Percentiles rank a stretch among this genome's conserved stretches.
Conservation (phyloP, 2,329 filamentous ascomycete species). For the Aspergillus piperis region DNA sequence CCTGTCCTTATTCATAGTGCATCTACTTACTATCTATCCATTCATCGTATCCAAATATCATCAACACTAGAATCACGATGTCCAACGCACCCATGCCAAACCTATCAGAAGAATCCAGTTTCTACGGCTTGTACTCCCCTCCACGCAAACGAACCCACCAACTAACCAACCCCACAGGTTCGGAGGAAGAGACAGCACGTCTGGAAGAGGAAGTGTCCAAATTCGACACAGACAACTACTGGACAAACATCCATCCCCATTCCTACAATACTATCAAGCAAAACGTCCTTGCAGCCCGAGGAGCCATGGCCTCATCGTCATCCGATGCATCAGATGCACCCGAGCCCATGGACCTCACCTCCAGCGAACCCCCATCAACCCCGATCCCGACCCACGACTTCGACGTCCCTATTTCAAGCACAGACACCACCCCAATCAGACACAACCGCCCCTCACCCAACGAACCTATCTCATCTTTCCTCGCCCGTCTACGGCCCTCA, state of each 20-base stretch:
- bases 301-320: conserved; percentile 32
- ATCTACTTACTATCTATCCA: too few relatives aligned
- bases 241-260: conserved; percentile 24
- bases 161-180: conserved; percentile 48
- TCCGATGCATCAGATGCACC: conserved; percentile 13
- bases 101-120: conserved; percentile 48
- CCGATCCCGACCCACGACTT: conserved; percentile 22
- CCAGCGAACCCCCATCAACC: conserved; percentile 2
- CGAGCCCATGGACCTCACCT: too few relatives aligned
- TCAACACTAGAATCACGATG: background rate
- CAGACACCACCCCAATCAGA: background rate
- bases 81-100: background rate
- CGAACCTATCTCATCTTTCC: conserved; percentile 66
- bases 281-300: background rate
- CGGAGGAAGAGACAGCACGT: conserved; percentile 50
- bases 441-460: background rate
- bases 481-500: conserved; percentile 67
- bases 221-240: conserved; percentile 57
- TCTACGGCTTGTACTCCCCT: conserved; percentile 36
- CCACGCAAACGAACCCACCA: background rate
- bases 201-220: conserved; percentile 54
- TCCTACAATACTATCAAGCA: conserved; percentile 31
- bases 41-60: too few relatives aligned
- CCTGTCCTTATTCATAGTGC: too few relatives aligned
- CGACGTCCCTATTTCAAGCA: background rate